Base-by-base conservation (phyloP, 257 asterid genomes). In the Thymus mandschuricus region DNA sequence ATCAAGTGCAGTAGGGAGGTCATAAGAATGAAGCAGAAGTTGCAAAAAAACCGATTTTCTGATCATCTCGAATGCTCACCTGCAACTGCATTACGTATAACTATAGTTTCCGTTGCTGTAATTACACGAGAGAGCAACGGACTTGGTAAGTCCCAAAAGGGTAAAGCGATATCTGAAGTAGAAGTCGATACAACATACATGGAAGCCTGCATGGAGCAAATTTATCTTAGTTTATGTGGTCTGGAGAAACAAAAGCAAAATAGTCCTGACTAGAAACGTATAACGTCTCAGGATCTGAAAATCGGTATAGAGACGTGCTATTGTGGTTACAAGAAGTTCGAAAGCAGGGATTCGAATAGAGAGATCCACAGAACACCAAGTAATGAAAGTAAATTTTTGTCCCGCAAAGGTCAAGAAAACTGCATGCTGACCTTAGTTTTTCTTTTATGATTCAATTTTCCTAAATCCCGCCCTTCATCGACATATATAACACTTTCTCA, bases 11-110 rank as follows among this genome's bases (percentile, higher is more conserved):
- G 29, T 34, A 9, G 69, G 75, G 56, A 61, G 81, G 61, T 41
- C 57, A 75, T 21, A 71, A 73, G 27, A 35, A 71, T 15, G 66
- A 69, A 71, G 83, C 88, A 88, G 87, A 85, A 82, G 78, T 77
- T 55, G 52, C 54, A 64, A 64, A 82, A 83, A 82, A 83, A 82
- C 75, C 13, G 46, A 35, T 11, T 75, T 50, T 68, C 84, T 84
- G 90, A 88, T 64, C 46, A 80, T 71, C 72, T 79, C 71, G 55
- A 77, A 54, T 60, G 38, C 59, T 76, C 80, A 40, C 56, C 68
- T 11, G 40, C 64, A 68, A 33, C 69, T 63, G 64, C 59, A 71
- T 43, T 21, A 69, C 58, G 56, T 4, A 40, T 41, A 30, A 33
- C 8, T 2, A 58, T 51, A 41, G 49, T 44, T 40, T 40, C 58